A percentile compares a stretch with the other conserved stretches of the same genome.
phyloP scores from a whole-genome alignment of 164 flowering plant genomes.

The Chimonanthus praecox region DNA sequence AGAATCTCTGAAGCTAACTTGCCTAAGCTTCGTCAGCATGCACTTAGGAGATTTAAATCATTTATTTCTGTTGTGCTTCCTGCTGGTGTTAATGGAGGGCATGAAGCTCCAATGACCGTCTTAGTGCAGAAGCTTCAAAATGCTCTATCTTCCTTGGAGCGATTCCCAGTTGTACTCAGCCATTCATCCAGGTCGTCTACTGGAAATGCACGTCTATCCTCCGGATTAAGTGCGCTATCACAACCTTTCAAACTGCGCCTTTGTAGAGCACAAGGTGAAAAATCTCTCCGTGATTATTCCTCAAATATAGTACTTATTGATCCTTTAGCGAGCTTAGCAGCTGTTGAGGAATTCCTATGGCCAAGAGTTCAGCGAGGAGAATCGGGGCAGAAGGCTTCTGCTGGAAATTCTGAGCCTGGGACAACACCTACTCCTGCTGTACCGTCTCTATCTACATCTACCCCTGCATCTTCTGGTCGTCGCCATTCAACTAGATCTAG shows the following conservation, averaged over 20 bases:
- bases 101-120: slow-evolving; percentile 62
- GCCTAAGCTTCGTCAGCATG: slow-evolving; percentile 74
- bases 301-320: slow-evolving; percentile 93
- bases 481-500: slow-evolving; percentile 86
- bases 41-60: slow-evolving; percentile 68
- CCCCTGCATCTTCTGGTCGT: slow-evolving; percentile 57
- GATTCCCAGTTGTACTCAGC: slow-evolving; percentile 90
- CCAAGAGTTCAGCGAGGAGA: slow-evolving; percentile 87
- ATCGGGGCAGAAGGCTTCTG: slow-evolving; percentile 60
- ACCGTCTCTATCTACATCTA: slow-evolving; percentile 58
- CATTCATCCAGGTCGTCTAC: slow-evolving; percentile 75
- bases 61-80: slow-evolving; percentile 79
- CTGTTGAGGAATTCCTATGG: slow-evolving; percentile 96
- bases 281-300: slow-evolving; percentile 92
- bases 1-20: slow-evolving; percentile 59
- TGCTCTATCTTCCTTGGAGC: slow-evolving; percentile 90
- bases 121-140: slow-evolving; percentile 91
- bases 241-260: slow-evolving; percentile 96
- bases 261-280: slow-evolving; percentile 87
- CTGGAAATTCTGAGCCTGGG: slow-evolving; percentile 63
- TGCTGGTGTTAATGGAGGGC: slow-evolving; percentile 28
- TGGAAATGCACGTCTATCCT: slow-evolving; percentile 77
- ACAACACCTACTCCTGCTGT: slow-evolving; percentile 54
- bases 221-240: slow-evolving; percentile 81
- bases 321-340: slow-evolving; percentile 93